phyloP scores from a whole-genome alignment of 495 filamentous ascomycete species.

The Bombardia bombarda region DNA sequence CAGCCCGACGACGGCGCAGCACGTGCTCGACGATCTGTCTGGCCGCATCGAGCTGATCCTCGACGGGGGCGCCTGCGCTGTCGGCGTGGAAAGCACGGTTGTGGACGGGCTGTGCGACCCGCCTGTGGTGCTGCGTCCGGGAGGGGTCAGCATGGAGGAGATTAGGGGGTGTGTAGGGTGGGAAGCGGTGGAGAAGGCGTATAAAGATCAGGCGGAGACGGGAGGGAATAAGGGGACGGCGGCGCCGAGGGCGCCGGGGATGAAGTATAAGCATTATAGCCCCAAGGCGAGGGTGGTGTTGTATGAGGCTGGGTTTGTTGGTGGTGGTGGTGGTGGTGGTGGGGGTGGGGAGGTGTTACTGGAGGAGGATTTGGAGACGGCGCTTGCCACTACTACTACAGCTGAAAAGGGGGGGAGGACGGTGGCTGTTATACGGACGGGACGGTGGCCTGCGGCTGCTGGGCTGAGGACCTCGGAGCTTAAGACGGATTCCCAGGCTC shows the following conservation, averaged over 20 bases:
- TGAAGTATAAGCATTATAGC: constrained; percentile 99
- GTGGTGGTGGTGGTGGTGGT: constrained; percentile 3
- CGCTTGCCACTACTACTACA: not conserved
- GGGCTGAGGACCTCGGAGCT: constrained; percentile 23
- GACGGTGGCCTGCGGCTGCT: constrained; percentile 28
- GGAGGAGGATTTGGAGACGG: constrained; percentile 11
- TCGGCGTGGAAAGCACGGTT: constrained; percentile 95
- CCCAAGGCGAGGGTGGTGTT: constrained; percentile 82
- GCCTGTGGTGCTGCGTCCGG: constrained; percentile 76
- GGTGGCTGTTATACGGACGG: constrained; percentile 39
- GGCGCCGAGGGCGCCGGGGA: constrained; percentile 78
- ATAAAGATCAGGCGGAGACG: constrained; percentile 55
- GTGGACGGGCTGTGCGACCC: constrained; percentile 80
- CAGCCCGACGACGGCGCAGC: constrained; percentile 78
- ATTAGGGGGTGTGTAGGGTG: constrained; percentile 68
- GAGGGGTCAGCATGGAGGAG: constrained; percentile 83
- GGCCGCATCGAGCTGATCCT: constrained; percentile 83
- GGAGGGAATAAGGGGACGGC: constrained; percentile 32
- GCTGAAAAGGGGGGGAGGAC: constrained; percentile 3
- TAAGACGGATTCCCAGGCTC: constrained; percentile 2
- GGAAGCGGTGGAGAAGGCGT: constrained; percentile 66
- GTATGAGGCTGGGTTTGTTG: constrained; percentile 49
- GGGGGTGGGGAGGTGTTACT: constrained; percentile 7
- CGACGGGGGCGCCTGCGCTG: constrained; percentile 76
- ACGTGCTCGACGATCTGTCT: constrained; percentile 78